A percentile compares a stretch with the other conserved stretches of the same genome.
These are phyloP conservation scores for Papiliotrema laurentii DNA, from an alignment of 1,284 basidiomycete species.

Conservation along the genomic window DNA sequence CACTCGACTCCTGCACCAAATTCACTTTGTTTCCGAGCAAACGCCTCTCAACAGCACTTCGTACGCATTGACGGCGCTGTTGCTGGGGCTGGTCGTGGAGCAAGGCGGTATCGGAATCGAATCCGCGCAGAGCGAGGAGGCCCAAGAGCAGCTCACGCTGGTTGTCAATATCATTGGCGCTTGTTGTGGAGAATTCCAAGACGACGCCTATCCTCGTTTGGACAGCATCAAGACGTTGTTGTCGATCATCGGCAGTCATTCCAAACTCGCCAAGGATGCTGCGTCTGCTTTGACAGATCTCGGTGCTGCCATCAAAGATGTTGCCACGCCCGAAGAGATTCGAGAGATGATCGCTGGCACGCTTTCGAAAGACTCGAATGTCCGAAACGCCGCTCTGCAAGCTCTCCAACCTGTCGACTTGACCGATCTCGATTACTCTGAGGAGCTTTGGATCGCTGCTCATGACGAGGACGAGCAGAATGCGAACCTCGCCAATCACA, in stretches of 20 bases:
- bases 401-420: constrained; percentile 91
- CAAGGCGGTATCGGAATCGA: constrained; percentile 63
- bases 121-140: constrained; percentile 62
- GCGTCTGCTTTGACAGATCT: constrained; percentile 77
- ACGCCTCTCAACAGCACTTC: constrained; percentile 77
- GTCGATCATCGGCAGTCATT: constrained; percentile 69
- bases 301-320: constrained; percentile 72
- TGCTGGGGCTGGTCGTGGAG: constrained; percentile 67
- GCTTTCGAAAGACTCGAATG: constrained; percentile 82
- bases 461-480: constrained; percentile 94
- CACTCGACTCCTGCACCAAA: constrained; percentile 78
- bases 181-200: constrained; percentile 73
- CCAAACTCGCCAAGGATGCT: constrained; percentile 79
- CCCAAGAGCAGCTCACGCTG: constrained; percentile 81
- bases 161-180: constrained; percentile 78
- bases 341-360: constrained; percentile 66
- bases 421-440: constrained; percentile 89
- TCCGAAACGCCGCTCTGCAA: constrained; percentile 85
- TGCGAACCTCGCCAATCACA: constrained; percentile 68
- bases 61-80: constrained; percentile 74
- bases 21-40: constrained; percentile 78
- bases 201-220: constrained; percentile 66
- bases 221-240: constrained; percentile 69
- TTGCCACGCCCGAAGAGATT: constrained; percentile 62
- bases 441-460: constrained; percentile 80